Evolutionary conservation across 148 eudicot genomes (phyloP).

Genomic region (Fagopyrum esculentum): DNA sequence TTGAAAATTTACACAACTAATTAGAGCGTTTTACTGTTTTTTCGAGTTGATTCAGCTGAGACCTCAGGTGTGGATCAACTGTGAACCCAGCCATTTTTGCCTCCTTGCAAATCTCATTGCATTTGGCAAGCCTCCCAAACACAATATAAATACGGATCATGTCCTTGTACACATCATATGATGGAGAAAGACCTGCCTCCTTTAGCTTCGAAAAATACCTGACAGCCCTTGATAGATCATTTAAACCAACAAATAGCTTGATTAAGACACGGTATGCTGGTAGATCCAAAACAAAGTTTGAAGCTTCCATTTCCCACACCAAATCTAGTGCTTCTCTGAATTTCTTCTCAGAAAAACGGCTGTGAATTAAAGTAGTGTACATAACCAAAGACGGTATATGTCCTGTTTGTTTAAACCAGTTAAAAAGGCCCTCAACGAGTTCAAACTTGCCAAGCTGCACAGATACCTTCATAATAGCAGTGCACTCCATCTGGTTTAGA

Average conservation of each 20-base stretch:
- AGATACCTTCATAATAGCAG: constrained; percentile 82
- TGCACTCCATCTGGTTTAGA: constrained; percentile 53
- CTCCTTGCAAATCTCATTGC: constrained; percentile 74
- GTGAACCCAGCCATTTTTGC: constrained; percentile 62
- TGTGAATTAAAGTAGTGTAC: constrained; percentile 78
- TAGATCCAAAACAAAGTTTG: constrained; percentile 54
- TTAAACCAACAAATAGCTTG: constrained; percentile 65
- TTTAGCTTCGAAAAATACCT: constrained; percentile 71
- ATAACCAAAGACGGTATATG: constrained; percentile 53
- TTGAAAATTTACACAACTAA: no score
- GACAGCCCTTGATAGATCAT: constrained; percentile 71
- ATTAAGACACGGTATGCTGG: constrained; percentile 78
- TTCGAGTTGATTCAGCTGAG: constrained; percentile 43
- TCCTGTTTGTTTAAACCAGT: constrained; percentile 59
- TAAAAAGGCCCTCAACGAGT: constrained; percentile 62
- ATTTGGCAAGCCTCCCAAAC: constrained; percentile 73
- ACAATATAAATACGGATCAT: constrained; percentile 44
- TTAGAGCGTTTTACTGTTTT: background rate
- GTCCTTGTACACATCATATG: constrained; percentile 61
- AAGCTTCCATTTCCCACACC: constrained; percentile 93
- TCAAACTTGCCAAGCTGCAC: constrained; percentile 61
- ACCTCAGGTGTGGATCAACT: constrained; percentile 44
- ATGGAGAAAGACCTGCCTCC: constrained; percentile 77
- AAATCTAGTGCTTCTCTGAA: constrained; percentile 70
- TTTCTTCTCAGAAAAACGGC: constrained; percentile 40